Evolutionary conservation across 1,284 basidiomycete genomes (phyloP), one percentile per base, ranked within the genome.

Genomic region (Nidula niveotomentosa): DNA sequence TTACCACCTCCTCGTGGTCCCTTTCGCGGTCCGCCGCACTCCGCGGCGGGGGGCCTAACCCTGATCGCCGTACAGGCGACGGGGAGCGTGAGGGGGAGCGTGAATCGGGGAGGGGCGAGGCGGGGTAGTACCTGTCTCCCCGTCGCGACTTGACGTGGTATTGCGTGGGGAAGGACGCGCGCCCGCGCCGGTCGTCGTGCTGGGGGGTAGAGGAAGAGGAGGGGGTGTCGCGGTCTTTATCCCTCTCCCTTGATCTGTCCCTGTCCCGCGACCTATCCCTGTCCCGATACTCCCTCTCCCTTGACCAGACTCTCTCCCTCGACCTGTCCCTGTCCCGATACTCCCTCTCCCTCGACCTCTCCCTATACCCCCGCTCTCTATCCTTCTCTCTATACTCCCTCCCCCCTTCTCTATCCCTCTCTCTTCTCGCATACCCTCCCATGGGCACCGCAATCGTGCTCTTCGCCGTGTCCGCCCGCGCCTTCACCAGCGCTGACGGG

Each of bases 1-100:
- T 75, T 44, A 86, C 62, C n/a, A 86, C 76, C 30, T 69, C 72
- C 30, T 79, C 78, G 41, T 81, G 73, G 52, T 68, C 67, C 60
- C 63, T 67, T 54, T 70, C 65, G 60, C 57, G 63, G 51, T 66
- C 65, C 51, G 60, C 62, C 12, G 64, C 65, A 15, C 58, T 60
- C 56, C 60, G 60, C 23, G 54, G 45, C 35, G 39, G 12, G 5
- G 52, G 44, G 6, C 12, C 33, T 12, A 35, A 13, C 8, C 15
- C 34, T 17, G 43, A 34, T 33, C 17, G 7, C 6, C 13, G 9
- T 13, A 52, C 35, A 8, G 60, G 61, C 12, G 60, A 62, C 1
- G 56, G 59, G 53, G 61, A 62, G 37, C 58, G 60, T 13, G 60
- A 59, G 2, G 47, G 47, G 18, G 47, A 48, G 23, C 47, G 46